Evolutionary conservation across 768 basidiomycete species (phyloP), one percentile per base, ranked within the genome.

Genomic region (Amanita muscaria): DNA sequence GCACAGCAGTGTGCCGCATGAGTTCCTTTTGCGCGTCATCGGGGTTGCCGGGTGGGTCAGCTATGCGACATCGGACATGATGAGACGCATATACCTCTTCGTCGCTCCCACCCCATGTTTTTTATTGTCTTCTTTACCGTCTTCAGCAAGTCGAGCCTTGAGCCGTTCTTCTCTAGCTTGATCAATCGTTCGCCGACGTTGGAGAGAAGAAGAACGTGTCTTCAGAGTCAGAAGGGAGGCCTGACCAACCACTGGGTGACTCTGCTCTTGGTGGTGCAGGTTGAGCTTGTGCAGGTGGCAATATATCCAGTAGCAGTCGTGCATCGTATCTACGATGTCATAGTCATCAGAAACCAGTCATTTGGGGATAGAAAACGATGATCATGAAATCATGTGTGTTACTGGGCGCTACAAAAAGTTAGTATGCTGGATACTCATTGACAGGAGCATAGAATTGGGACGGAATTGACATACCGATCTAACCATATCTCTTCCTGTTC

Each of bases 191-290:
- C 70, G 68, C 19, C 82, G 68, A 31, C 83, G 78, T 68, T 0
- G 73, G 73, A 1, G 77, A 69, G 49, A 92, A 73, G 64, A 86
- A 87, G 62, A 90, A 93, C 0, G 76, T 83, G 51, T 93, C 89
- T 64, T 92, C 90, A 4, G 77, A 58, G 54, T 92, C 89, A 0
- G 89, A 90, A 4, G 88, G 82, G 2, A 92, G 72, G 58, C 89
- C 83, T 0, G 82, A 83, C 88, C 88, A 92, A 6, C 84, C 86
- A 3, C 70, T 63, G 2, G 77, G 74, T 0, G 80, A 77, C 18
- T 58, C 61, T 1, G 70, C 57, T 15, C 36, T 36, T 24, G 35
- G 44, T 7, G 41, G 29, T 24, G 33, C 35, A 5, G 44, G 9
- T n/a, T 37, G 49, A 21, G 32, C 49, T 39, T 46, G 32, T 24